Percentiles rank a stretch among this genome's conserved stretches.
These are phyloP conservation scores for Coelastrella sp. DNA, from an alignment of 139 green algal genomes.

Conservation along the genomic window DNA sequence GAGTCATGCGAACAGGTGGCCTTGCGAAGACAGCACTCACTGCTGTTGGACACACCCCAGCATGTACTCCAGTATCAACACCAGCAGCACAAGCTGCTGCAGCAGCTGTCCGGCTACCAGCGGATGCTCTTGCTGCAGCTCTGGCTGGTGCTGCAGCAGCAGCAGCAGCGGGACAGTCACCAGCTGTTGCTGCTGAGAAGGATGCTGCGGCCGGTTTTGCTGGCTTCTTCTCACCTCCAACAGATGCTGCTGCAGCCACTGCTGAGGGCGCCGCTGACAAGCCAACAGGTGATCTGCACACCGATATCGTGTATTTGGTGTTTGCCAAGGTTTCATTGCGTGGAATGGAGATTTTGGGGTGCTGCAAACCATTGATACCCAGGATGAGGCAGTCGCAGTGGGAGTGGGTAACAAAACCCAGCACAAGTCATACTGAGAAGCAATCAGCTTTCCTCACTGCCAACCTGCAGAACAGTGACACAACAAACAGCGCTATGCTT, in stretches of 20 bases:
- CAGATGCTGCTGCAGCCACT: background rate
- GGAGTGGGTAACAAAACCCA: too few relatives aligned
- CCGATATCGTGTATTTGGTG: too few relatives aligned
- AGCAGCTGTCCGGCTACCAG: background rate
- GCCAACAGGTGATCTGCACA: too few relatives aligned
- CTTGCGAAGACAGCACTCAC: background rate
- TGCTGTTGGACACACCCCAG: background rate
- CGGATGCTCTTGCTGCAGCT: background rate
- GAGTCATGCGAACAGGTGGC: background rate
- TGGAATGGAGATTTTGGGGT: too few relatives aligned
- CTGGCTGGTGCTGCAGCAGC: background rate
- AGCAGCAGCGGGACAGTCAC: background rate
- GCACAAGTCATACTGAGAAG: too few relatives aligned
- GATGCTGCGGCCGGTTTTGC: background rate
- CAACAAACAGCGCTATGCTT: too few relatives aligned
- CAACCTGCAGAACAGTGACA: too few relatives aligned
- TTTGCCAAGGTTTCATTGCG: too few relatives aligned
- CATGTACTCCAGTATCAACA: slow-evolving; percentile 3
- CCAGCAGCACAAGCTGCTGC: slow-evolving; percentile 8
- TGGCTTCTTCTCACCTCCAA: slow-evolving; percentile 3
- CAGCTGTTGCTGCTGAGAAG: background rate
- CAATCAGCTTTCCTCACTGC: too few relatives aligned
- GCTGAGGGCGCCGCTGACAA: background rate
- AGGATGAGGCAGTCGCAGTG: too few relatives aligned
- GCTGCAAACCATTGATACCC: too few relatives aligned